Percentiles rank a stretch among this genome's conserved stretches.
phyloP scores from a whole-genome alignment of 768 basidiomycete genomes.

The Brasilioporus rufonigricans region DNA sequence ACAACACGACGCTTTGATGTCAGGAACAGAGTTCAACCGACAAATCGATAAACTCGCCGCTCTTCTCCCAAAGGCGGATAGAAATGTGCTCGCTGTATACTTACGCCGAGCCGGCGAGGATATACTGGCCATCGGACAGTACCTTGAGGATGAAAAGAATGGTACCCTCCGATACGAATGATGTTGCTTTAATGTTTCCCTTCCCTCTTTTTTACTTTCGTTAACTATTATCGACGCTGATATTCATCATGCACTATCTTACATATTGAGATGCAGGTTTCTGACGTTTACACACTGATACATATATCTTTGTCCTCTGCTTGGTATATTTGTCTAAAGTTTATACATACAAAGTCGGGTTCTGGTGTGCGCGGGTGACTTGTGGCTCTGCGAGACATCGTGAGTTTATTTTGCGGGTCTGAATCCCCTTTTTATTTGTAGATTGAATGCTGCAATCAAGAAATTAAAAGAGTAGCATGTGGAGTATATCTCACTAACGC shows the following conservation, averaged over 20 bases:
- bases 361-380: neutral
- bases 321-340: conserved; percentile 16
- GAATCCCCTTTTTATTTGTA: conserved; percentile 44
- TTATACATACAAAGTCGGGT: conserved; percentile 8
- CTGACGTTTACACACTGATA: conserved; percentile 8
- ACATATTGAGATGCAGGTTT: conserved; percentile 3
- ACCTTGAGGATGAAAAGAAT: conserved; percentile 81
- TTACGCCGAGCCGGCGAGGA: conserved; percentile 73
- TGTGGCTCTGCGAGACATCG: too few relatives aligned
- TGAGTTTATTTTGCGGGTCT: conserved; percentile 38
- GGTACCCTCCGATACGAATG: conserved; percentile 49
- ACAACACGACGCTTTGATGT: conserved; percentile 1
- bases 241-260: conserved; percentile 15
- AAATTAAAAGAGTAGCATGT: neutral
- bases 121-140: conserved; percentile 83
- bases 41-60: conserved; percentile 73
- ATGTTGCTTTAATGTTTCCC: conserved; percentile 5
- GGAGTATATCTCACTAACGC: conserved; percentile 17
- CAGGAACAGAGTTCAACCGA: conserved; percentile 49
- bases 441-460: conserved; percentile 41
- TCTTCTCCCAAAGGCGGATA: conserved; percentile 72
- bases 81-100: conserved; percentile 65
- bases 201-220: conserved; percentile 4
- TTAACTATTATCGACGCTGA: conserved; percentile 10
- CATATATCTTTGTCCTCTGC: conserved; percentile 23